phyloP scores from a whole-genome alignment of 106 monocot species.

The Vanilla planifolia region DNA sequence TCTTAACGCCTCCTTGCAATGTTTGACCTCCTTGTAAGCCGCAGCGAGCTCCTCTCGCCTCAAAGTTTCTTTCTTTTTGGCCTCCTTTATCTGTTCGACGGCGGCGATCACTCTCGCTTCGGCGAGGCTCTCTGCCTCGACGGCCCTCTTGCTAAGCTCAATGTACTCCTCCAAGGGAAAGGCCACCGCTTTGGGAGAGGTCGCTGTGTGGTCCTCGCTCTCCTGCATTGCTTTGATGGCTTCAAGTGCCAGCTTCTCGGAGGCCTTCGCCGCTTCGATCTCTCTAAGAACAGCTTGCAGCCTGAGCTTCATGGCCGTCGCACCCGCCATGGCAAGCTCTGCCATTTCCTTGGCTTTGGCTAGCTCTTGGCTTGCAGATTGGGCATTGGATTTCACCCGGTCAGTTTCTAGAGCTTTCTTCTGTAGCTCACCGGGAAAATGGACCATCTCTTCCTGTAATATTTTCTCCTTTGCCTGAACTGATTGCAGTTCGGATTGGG shows the following conservation, averaged over 20 bases:
- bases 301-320: conserved; percentile 29
- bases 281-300: conserved; percentile 40
- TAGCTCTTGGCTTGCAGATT: conserved; percentile 43
- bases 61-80: conserved; percentile 34
- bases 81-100: conserved; percentile 44
- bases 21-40: conserved; percentile 20
- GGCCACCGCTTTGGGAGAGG: conserved; percentile 15
- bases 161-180: conserved; percentile 65
- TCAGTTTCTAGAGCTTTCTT: conserved; percentile 43
- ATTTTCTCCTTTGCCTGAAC: conserved; percentile 34
- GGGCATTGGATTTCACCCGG: conserved; percentile 34
- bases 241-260: conserved; percentile 35
- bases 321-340: conserved; percentile 30
- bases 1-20: conserved; percentile 33
- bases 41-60: conserved; percentile 24
- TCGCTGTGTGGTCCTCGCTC: conserved; percentile 24
- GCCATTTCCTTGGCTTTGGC: conserved; percentile 50
- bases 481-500: conserved; percentile 24
- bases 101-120: conserved; percentile 37
- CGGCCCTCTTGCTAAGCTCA: conserved; percentile 46
- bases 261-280: conserved; percentile 50
- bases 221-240: conserved; percentile 55
- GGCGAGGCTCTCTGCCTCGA: conserved; percentile 48
- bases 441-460: conserved; percentile 28
- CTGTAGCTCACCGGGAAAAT: conserved; percentile 29